Percentiles rank a stretch among this genome's conserved stretches.
Conservation (phyloP, 768 basidiomycete species). For the Boletus rubropictus region DNA sequence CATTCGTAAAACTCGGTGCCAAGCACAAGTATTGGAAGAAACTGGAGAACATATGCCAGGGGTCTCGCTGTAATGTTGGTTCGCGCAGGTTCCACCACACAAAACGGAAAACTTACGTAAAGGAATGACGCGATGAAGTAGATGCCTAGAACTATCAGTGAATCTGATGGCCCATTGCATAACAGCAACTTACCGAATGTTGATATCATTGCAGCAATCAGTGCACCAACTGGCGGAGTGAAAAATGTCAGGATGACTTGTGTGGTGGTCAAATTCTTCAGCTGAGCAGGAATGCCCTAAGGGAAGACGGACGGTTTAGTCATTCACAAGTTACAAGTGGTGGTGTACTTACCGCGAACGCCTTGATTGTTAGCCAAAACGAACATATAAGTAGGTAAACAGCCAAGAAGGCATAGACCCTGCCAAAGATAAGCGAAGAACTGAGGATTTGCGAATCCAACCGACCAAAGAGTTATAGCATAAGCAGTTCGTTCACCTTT, state of each 20-base stretch:
- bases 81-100: background rate
- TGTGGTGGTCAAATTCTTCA: conserved; percentile 44
- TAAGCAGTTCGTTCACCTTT: conserved; percentile 82
- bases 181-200: conserved; percentile 60
- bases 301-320: conserved; percentile 1
- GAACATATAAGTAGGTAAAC: conserved; percentile 86
- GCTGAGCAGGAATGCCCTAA: conserved; percentile 48
- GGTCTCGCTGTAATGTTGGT: conserved; percentile 63
- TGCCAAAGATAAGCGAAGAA: conserved; percentile 22
- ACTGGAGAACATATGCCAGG: conserved; percentile 96
- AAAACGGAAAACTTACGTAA: conserved; percentile 51
- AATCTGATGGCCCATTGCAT: conserved; percentile 2
- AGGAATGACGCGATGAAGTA: conserved; percentile 81
- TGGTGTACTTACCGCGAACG: conserved; percentile 56
- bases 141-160: conserved; percentile 43
- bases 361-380: conserved; percentile 72
- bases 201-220: conserved; percentile 83
- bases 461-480: conserved; percentile 63
- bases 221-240: conserved; percentile 66
- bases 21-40: conserved; percentile 87
- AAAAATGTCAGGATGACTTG: conserved; percentile 60
- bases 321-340: background rate
- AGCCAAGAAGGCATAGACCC: conserved; percentile 81
- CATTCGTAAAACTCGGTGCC: conserved; percentile 91
- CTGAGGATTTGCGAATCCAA: conserved; percentile 1